Conservation (phyloP, 345 rosid species). For the Eucalyptus curtisii region DNA sequence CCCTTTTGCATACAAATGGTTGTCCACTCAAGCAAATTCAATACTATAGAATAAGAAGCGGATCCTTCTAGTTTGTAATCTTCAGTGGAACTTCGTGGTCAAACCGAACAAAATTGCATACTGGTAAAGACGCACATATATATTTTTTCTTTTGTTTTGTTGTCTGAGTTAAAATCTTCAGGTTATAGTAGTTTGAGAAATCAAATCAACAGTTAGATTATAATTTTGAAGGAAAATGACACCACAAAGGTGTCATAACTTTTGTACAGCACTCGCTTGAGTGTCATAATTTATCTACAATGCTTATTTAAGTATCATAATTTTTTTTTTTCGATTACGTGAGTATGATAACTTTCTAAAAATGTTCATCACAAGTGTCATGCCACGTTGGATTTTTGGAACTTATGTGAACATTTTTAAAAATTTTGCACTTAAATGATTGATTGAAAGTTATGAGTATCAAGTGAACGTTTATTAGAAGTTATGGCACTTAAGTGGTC, state of each 20-base stretch:
- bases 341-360: too few relatives aligned
- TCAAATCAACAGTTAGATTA: background rate
- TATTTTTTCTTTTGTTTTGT: background rate
- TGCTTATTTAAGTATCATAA: rapidly evolving
- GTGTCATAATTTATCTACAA: too few relatives aligned
- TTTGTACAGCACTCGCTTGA: rapidly evolving
- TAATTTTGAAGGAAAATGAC: background rate
- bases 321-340: too few relatives aligned
- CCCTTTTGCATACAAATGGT: background rate
- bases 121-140: background rate
- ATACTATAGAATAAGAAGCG: background rate
- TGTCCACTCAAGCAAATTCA: background rate
- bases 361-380: background rate
- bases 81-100: background rate
- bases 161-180: background rate
- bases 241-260: background rate
- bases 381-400: too few relatives aligned
- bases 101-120: background rate
- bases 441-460: background rate
- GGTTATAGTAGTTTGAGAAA: background rate
- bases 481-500: rapidly evolving
- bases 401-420: too few relatives aligned
- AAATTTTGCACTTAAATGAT: background rate
- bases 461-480: background rate
- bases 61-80: background rate